Evolutionary conservation across 495 filamentous ascomycete genomes (phyloP).

Genomic region (Aspergillus wentii): DNA sequence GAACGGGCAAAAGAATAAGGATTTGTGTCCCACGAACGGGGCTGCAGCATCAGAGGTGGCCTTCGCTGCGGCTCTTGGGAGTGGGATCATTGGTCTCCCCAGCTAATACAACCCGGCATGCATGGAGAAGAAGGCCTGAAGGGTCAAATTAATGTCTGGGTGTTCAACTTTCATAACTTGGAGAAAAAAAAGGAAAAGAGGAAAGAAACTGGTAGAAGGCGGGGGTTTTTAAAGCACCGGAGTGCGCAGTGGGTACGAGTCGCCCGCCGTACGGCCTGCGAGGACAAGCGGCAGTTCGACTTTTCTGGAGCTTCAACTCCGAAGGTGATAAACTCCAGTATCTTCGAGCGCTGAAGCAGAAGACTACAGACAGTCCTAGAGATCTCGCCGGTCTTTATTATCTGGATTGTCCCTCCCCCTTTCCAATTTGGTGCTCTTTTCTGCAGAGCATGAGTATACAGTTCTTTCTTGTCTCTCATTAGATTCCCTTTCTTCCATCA

Average conservation of each 20-base stretch:
- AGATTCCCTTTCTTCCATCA: constrained; percentile 17
- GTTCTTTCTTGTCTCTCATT: constrained; percentile 9
- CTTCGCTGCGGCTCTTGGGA: constrained; percentile 62
- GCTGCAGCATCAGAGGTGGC: constrained; percentile 42
- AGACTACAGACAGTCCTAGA: too few relatives aligned
- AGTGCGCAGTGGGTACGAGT: constrained; percentile 20
- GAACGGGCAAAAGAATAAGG: constrained; percentile 6
- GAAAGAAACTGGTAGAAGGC: constrained; percentile 5
- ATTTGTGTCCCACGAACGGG: constrained; percentile 43
- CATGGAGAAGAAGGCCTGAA: constrained; percentile 37
- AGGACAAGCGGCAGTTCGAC: constrained; percentile 24
- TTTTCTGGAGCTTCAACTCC: constrained; percentile 17
- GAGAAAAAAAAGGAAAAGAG: constrained; percentile 28
- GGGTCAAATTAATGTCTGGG: constrained; percentile 65
- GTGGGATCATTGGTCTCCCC: constrained; percentile 59
- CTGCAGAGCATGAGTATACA: constrained; percentile 25
- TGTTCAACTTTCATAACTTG: constrained; percentile 55
- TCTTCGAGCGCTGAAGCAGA: too few relatives aligned
- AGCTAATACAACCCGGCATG: constrained; percentile 62
- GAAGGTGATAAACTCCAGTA: not conserved
- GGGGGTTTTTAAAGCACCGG: constrained; percentile 15
- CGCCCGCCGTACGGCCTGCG: constrained; percentile 16
- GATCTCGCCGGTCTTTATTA: not conserved
- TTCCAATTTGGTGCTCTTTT: too few relatives aligned
- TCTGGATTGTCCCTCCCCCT: not conserved